These are phyloP conservation scores for Leishmania arabica DNA, from an alignment of 208 protist species.

Conservation along the genomic window DNA sequence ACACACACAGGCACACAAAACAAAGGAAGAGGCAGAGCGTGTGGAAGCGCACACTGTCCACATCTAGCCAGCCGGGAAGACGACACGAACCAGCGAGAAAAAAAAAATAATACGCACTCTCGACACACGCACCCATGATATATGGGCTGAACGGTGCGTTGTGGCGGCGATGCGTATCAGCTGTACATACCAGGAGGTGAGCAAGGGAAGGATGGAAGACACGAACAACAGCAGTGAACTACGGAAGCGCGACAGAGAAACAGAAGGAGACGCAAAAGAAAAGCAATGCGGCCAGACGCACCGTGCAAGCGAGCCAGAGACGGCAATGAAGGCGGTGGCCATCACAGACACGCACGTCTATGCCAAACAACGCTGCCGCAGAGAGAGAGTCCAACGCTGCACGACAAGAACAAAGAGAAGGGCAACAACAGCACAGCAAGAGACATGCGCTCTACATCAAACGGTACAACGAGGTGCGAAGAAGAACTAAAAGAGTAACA, in stretches of 20 bases:
- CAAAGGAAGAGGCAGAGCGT: not conserved
- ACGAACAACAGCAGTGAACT: not conserved
- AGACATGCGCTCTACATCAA: not conserved
- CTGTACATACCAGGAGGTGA: not conserved
- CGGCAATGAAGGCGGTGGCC: constrained; percentile 4
- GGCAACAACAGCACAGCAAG: not conserved
- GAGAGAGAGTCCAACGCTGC: not conserved
- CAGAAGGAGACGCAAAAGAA: constrained; percentile 1
- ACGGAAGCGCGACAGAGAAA: not conserved
- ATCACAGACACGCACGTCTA: not conserved
- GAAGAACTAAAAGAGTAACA: not conserved
- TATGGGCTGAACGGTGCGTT: not conserved
- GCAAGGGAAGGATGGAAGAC: not conserved
- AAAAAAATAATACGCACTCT: not conserved
- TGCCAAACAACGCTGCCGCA: not conserved
- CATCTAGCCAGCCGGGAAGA: not conserved
- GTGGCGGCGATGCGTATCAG: not conserved
- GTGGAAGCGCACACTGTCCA: not conserved
- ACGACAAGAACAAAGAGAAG: not conserved
- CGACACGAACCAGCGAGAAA: not conserved
- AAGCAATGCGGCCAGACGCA: not conserved
- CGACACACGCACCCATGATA: too few relatives aligned
- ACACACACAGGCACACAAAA: not conserved
- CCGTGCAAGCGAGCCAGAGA: constrained; percentile 9
- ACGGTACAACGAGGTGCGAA: not conserved